Conservation (phyloP, 129 eudicot genomes). For the Deinandra increscens region DNA sequence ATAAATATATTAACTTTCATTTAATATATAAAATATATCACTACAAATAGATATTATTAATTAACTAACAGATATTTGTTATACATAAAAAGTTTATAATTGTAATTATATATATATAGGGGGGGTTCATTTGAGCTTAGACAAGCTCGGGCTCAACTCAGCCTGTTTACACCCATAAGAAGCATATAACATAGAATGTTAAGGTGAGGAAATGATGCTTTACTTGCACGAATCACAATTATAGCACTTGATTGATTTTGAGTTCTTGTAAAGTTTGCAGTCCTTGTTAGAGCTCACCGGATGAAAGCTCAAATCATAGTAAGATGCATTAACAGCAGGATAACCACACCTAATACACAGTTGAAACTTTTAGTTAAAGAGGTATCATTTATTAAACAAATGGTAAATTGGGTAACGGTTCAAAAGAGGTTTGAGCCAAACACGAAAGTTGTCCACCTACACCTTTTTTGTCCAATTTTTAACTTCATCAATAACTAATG, state of each 20-base stretch:
- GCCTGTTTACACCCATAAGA: not conserved
- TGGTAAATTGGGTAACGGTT: not conserved
- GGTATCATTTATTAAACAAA: constrained; percentile 9
- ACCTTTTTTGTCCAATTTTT: not conserved
- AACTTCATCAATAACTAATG: not conserved
- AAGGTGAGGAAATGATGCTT: constrained; percentile 13
- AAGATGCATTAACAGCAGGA: constrained; percentile 84
- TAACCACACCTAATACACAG: constrained; percentile 70
- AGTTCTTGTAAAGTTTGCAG: constrained; percentile 77
- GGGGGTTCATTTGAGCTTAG: too few species aligned
- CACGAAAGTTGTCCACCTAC: not conserved
- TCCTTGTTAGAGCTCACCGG: constrained; percentile 74
- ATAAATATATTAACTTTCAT: too few species aligned
- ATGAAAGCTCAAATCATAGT: constrained; percentile 80
- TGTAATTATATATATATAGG: too few species aligned
- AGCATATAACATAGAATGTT: not conserved
- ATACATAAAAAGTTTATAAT: too few species aligned
- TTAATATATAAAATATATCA: too few species aligned
- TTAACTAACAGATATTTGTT: too few species aligned
- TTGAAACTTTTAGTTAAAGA: not conserved
- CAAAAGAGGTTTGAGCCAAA: not conserved
- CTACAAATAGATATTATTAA: too few species aligned
- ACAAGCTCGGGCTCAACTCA: too few species aligned
- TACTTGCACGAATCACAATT: constrained; percentile 98
- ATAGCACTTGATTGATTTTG: constrained; percentile 70